Evolutionary conservation across 2,329 filamentous ascomycete species (phyloP), one percentile per base, ranked within the genome.

Genomic region (Aspergillus neoniger): DNA sequence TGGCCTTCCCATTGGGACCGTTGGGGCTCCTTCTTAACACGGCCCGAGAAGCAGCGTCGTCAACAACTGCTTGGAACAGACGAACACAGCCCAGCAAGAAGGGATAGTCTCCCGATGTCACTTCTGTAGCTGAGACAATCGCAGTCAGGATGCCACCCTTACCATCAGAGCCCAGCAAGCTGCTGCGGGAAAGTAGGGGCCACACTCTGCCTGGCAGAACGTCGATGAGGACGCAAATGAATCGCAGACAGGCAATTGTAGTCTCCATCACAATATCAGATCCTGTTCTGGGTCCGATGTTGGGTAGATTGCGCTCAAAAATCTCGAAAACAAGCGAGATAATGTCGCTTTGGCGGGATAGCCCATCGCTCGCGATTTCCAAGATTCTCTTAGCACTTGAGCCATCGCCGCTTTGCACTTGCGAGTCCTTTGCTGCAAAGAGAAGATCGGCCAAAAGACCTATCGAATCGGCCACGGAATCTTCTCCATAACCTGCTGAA

Each of bases 121-220:
- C 84, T 71, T 99, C 95, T 3, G 92, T 85, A 23, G 87, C 88
- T n/a, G 91, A 91, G 2, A 96, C 85, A 55, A 98, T 88, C 53
- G 87, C 87, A 41, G 88, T 86, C 62, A 99, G 83, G 62, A 90
- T 88, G 10, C 92, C 91, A 14, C 88, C 88, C 63, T 88, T 88
- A 9, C 91, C 88, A 66, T 92, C 88, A 5, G 88, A 85, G 67
- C 90, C 90, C 49, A 99, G 82, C 17, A 99, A 80, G 63, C 88
- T 87, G 73, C 91, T 96, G 59, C 91, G 87, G 3, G 89, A 87
- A 69, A 99, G 84, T 73, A 94, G 91, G 3, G 94, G 92, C 93
- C 95, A 98, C 5, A 96, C 88, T 61, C 93, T 85, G 59, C 90
- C 90, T 0, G 95, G 94, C 55, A 89, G 86, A n/a, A 90, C 68